phyloP scores from a whole-genome alignment of 2,329 filamentous ascomycete species.

The Penicillium sp. region DNA sequence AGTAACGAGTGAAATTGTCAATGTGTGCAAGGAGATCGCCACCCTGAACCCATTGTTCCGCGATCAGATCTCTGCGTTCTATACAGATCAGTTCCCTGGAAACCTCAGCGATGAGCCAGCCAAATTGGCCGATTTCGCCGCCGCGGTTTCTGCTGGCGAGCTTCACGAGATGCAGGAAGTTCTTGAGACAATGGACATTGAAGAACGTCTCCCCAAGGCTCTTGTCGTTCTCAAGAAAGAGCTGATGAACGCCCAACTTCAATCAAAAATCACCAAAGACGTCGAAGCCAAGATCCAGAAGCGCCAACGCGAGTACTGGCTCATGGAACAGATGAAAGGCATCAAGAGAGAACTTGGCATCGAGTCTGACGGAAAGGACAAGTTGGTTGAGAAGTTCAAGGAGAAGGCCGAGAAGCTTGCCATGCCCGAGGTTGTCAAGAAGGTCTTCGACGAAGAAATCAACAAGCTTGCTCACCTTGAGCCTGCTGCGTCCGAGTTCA shows the following conservation, averaged over 20 bases:
- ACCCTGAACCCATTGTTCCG: constrained; percentile 92
- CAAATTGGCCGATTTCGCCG: constrained; percentile 95
- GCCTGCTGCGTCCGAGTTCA: constrained; percentile 95
- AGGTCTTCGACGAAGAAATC: constrained; percentile 97
- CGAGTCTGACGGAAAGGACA: constrained; percentile 97
- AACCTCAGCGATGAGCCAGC: constrained; percentile 94
- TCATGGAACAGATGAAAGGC: constrained; percentile 99
- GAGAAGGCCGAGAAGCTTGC: constrained; percentile 91
- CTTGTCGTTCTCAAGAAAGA: constrained; percentile 95
- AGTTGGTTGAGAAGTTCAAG: constrained; percentile 95
- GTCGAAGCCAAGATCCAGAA: constrained; percentile 98
- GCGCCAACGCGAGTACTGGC: constrained; percentile 94
- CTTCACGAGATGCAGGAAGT: constrained; percentile 91
- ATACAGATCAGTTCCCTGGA: constrained; percentile 89
- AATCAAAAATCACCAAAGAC: constrained; percentile 96
- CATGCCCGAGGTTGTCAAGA: constrained; percentile 95
- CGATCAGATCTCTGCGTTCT: constrained; percentile 96
- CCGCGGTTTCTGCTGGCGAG: constrained; percentile 92
- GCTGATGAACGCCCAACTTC: constrained; percentile 94
- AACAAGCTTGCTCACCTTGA: constrained; percentile 96
- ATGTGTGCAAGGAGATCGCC: constrained; percentile 97
- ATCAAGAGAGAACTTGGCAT: constrained; percentile 94
- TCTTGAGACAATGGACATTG: constrained; percentile 82
- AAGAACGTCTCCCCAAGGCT: constrained; percentile 88
- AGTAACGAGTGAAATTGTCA: constrained; percentile 95